Percentiles rank a stretch among this genome's conserved stretches.
phyloP scores from a whole-genome alignment of 2,329 filamentous ascomycete genomes.

The Colletotrichum horii region DNA sequence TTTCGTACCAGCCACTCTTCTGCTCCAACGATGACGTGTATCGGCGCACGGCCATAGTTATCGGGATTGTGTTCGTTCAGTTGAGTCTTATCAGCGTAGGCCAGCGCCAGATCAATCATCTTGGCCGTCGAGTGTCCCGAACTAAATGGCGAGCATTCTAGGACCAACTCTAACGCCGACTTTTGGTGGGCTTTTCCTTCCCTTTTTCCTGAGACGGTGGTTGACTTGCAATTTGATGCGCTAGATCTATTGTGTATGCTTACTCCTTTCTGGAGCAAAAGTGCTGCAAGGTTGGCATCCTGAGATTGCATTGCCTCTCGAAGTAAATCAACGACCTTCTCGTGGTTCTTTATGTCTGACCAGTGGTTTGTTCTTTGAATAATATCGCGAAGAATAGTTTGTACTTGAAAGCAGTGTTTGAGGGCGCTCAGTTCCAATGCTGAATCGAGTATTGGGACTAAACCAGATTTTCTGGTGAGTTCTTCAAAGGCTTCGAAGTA shows the following conservation, averaged over 20 bases:
- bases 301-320: neutral
- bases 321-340: neutral
- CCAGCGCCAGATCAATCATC: neutral
- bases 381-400: neutral
- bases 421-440: no score
- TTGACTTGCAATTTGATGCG: no score
- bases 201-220: no score
- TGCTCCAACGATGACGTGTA: neutral
- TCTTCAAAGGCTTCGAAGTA: neutral
- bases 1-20: neutral
- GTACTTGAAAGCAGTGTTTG: no score
- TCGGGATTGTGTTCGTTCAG: neutral
- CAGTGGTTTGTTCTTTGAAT: neutral
- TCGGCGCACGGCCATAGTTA: neutral
- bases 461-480: neutral
- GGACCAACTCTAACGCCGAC: no score
- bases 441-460: neutral
- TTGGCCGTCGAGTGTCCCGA: no score
- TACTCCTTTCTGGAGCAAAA: neutral
- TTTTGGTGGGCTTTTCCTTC: no score
- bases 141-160: no score
- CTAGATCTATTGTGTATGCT: neutral
- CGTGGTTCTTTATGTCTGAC: neutral
- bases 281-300: neutral
- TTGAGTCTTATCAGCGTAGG: neutral